phyloP scores from a whole-genome alignment of 2,329 filamentous ascomycete species.

The Penicillium corylophilum region DNA sequence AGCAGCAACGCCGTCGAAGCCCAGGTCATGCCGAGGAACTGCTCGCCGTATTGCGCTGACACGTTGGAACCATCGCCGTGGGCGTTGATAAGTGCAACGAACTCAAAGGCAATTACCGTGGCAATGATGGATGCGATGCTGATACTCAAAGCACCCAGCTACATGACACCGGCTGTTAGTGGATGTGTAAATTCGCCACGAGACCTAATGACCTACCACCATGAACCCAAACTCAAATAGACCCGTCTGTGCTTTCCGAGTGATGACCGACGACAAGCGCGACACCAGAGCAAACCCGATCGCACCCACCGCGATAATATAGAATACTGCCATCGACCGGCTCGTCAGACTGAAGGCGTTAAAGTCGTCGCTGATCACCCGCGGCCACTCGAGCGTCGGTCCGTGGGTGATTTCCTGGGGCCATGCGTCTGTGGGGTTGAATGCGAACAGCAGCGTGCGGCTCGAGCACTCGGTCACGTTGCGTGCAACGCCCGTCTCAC shows the following conservation, averaged over 20 bases:
- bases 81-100: constrained; percentile 52
- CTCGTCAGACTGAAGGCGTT: constrained; percentile 50
- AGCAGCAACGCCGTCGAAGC: constrained; percentile 46
- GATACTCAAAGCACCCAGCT: constrained; percentile 58
- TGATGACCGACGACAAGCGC: constrained; percentile 47
- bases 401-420: constrained; percentile 49
- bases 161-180: not conserved
- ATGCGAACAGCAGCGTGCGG: constrained; percentile 54
- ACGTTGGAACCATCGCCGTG: constrained; percentile 53
- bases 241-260: constrained; percentile 46
- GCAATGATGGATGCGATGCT: constrained; percentile 74
- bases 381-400: constrained; percentile 56
- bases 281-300: constrained; percentile 52
- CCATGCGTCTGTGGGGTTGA: constrained; percentile 55
- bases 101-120: constrained; percentile 60
- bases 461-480: constrained; percentile 59
- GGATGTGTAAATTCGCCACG: constrained; percentile 1
- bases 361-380: constrained; percentile 55
- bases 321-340: constrained; percentile 58
- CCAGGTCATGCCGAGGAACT: constrained; percentile 62
- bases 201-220: constrained; percentile 32
- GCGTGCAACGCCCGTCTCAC: constrained; percentile 39
- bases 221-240: constrained; percentile 52
- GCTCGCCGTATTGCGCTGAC: constrained; percentile 50
- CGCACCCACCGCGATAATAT: constrained; percentile 57